These are phyloP conservation scores for Fusarium sp. DNA, from an alignment of 2,329 filamentous ascomycete genomes.

Conservation along the genomic window DNA sequence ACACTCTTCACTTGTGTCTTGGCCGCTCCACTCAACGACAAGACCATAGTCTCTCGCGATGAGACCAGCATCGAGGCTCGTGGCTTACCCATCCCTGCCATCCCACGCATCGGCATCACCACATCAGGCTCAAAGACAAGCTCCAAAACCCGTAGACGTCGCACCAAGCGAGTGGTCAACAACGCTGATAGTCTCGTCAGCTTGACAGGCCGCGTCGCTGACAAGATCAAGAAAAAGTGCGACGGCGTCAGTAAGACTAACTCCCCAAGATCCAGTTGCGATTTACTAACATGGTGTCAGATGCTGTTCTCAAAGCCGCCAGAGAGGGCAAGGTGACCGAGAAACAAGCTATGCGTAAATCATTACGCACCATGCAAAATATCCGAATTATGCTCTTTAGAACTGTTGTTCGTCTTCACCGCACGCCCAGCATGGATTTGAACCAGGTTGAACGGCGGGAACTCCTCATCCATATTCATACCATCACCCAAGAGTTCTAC, in stretches of 20 bases:
- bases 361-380: background rate
- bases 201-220: background rate
- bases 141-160: background rate
- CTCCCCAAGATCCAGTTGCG: fast-evolving
- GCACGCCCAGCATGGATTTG: background rate
- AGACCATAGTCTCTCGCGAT: background rate
- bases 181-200: background rate
- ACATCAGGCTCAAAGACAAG: fast-evolving
- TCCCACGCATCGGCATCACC: background rate
- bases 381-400: slow-evolving; percentile 3
- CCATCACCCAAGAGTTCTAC: background rate
- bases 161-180: background rate
- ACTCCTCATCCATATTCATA: background rate
- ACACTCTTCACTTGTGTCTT: slow-evolving; percentile 2
- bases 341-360: background rate
- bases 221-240: background rate
- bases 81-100: background rate
- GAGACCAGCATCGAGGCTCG: background rate
- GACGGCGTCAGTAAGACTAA: slow-evolving; percentile 8
- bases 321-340: background rate
- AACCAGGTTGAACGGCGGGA: background rate
- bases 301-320: background rate
- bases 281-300: background rate
- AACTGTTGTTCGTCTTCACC: background rate
- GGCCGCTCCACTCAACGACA: background rate